A percentile compares a stretch with the other conserved stretches of the same genome.
Conservation (phyloP, 2,329 filamentous ascomycete species). For the Hypoxylon sp. region DNA sequence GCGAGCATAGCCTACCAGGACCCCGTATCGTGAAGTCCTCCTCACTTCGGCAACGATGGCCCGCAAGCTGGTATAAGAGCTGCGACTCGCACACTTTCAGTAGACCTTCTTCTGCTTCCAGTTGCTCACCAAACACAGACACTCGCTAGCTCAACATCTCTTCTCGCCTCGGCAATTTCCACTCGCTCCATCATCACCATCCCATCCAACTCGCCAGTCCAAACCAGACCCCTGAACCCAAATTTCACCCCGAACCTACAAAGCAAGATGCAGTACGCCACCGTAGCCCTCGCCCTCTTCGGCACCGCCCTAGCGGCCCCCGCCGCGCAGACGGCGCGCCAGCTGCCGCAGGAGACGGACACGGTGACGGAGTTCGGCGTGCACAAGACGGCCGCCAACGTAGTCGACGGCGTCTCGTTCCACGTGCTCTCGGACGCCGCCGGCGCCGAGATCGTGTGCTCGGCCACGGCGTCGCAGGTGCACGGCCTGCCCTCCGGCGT, state of each 20-base stretch:
- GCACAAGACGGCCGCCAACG: conserved; percentile 38
- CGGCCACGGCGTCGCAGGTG: conserved; percentile 8
- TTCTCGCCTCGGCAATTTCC: not conserved
- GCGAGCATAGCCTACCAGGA: not conserved
- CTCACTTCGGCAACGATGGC: not conserved
- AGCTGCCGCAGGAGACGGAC: conserved; percentile 41
- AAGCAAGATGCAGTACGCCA: conserved; percentile 46
- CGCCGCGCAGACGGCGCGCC: conserved; percentile 1
- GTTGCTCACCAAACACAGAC: conserved; percentile 16
- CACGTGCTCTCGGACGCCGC: conserved; percentile 26
- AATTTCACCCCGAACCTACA: not conserved
- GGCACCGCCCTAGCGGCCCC: conserved; percentile 36
- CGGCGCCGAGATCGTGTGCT: conserved; percentile 31
- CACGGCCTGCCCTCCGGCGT: conserved; percentile 41
- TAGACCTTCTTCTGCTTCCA: not conserved
- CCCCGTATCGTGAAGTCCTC: conserved; percentile 10
- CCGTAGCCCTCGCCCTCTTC: conserved; percentile 39
- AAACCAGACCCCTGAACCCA: not conserved
- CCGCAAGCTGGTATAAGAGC: conserved; percentile 19
- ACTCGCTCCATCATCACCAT: not conserved
- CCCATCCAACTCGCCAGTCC: not conserved
- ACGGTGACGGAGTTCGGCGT: conserved; percentile 45
- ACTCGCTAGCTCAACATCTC: not conserved
- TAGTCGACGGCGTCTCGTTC: conserved; percentile 35
- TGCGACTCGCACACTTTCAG: not conserved